A percentile compares a stretch with the other conserved stretches of the same genome.
Conservation (phyloP, 2,329 filamentous ascomycete genomes). For the Nannizzia gypsea region DNA sequence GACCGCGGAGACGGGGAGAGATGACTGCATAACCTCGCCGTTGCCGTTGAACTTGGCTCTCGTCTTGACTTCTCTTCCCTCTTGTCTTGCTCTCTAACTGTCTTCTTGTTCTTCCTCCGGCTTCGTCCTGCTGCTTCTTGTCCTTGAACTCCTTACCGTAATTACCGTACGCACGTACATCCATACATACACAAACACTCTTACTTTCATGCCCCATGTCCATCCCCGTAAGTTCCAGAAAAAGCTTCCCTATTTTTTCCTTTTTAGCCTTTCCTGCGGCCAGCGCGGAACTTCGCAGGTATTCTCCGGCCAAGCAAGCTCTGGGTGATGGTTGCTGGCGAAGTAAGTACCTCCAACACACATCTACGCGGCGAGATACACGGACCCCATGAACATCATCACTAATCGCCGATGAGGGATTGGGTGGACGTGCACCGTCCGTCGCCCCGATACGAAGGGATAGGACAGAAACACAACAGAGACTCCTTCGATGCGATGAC, state of each 20-base stretch:
- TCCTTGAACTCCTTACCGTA: too few relatives aligned
- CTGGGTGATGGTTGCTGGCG: too few relatives aligned
- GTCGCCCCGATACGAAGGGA: neutral
- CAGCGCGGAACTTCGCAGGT: neutral
- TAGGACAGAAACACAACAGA: neutral
- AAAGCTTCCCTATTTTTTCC: neutral
- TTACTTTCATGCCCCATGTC: neutral
- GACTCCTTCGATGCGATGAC: too few relatives aligned
- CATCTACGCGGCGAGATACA: too few relatives aligned
- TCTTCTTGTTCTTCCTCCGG: neutral
- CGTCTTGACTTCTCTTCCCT: too few relatives aligned
- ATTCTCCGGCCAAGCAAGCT: neutral
- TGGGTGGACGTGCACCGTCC: neutral
- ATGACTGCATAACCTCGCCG: too few relatives aligned
- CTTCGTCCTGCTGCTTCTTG: too few relatives aligned
- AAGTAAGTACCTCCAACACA: neutral
- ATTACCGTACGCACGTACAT: too few relatives aligned
- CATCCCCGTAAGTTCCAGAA: constrained; percentile 4
- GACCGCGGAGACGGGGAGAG: too few relatives aligned
- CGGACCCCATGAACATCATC: too few relatives aligned
- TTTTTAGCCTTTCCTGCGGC: neutral
- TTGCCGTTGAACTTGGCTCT: neutral
- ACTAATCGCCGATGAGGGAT: neutral
- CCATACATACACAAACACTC: too few relatives aligned
- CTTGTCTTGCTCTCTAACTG: neutral